Evolutionary conservation across 2,329 filamentous ascomycete species (phyloP), one percentile per base, ranked within the genome.

Genomic region (Diaporthe amygdali): DNA sequence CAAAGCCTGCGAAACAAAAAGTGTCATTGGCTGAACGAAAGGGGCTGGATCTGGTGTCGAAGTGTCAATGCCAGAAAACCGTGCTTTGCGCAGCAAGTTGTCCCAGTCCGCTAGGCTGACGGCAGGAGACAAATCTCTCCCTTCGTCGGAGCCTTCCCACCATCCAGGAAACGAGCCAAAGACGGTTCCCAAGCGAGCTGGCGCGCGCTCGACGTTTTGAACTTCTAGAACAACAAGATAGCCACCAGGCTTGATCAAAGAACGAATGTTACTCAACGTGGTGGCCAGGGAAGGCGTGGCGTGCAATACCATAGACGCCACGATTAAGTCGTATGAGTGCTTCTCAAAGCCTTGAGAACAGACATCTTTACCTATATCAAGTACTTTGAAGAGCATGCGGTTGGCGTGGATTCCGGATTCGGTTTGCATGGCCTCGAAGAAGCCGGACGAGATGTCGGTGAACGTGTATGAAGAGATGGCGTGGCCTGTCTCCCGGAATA

Each of bases 381-480:
- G 71, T 0, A 73, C 72, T 4, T 51, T 39, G 30, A 37, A 70
- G 1, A 27, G 1, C 34, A 66, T 27, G 22, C 9, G 25, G 15
- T 52, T 22, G 2, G 9, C 22, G 9, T 17, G 54, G 2, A 22
- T 7, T 2, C 2, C 12, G 20, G 54, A 55, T 4, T 22, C 7
- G 6, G 30, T 6, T 10, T 34, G 46, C 0, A 46, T 82, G 0
- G 47, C 32, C 25, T 47, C 25, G 37, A 70, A 70, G 37, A 34
- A 70, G 3, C 27, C 59, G 6, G 39, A n/a, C 1, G 22, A 67
- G 30, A 70, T 20, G 14, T 70, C 68, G 14, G 68, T 85, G 75
- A 78, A 87, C 0, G 81, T 83, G 72, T 85, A 86, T 4, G 79
- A 77, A 0, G 76, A 71, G 54, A 83, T 82, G 3, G 59, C 17